Percentiles rank a stretch among this genome's conserved stretches.
Conservation (phyloP, 352 stramenopile genomes). For the Globisporangium abappressorium region DNA sequence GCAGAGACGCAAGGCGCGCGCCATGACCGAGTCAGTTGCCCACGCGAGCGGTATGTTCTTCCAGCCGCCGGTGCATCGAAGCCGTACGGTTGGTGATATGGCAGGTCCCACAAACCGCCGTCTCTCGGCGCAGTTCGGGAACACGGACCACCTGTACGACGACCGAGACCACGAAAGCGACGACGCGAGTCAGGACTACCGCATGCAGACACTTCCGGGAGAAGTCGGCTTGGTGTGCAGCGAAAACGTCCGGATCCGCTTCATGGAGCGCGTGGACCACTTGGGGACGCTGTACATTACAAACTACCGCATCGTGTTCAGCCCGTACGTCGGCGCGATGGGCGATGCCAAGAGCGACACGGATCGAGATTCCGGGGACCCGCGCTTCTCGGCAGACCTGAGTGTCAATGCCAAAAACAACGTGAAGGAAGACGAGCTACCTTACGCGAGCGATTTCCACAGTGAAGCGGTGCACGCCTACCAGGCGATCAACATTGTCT, state of each 20-base stretch:
- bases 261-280: slow-evolving; percentile 50
- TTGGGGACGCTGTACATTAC: slow-evolving; percentile 69
- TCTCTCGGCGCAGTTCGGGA: slow-evolving; percentile 22
- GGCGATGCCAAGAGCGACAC: not conserved
- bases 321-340: slow-evolving; percentile 24
- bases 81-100: slow-evolving; percentile 12
- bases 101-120: slow-evolving; percentile 1
- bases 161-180: slow-evolving; percentile 21
- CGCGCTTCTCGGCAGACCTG: slow-evolving; percentile 21
- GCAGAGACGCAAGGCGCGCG: slow-evolving; percentile 11
- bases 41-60: slow-evolving; percentile 25
- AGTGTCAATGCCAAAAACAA: slow-evolving; percentile 23
- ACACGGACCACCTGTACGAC: slow-evolving; percentile 22
- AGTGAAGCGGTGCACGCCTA: slow-evolving; percentile 46
- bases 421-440: slow-evolving; percentile 41
- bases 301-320: slow-evolving; percentile 82
- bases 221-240: slow-evolving; percentile 64
- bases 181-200: slow-evolving; percentile 17
- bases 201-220: slow-evolving; percentile 57
- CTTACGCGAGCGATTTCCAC: slow-evolving; percentile 41
- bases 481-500: slow-evolving; percentile 65
- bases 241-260: slow-evolving; percentile 55
- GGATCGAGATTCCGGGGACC: not conserved
- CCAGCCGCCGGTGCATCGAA: slow-evolving; percentile 17
- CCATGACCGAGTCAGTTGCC: slow-evolving; percentile 19